phyloP scores from a whole-genome alignment of 2,329 filamentous ascomycete species.

The Hypoxylon sp. region DNA sequence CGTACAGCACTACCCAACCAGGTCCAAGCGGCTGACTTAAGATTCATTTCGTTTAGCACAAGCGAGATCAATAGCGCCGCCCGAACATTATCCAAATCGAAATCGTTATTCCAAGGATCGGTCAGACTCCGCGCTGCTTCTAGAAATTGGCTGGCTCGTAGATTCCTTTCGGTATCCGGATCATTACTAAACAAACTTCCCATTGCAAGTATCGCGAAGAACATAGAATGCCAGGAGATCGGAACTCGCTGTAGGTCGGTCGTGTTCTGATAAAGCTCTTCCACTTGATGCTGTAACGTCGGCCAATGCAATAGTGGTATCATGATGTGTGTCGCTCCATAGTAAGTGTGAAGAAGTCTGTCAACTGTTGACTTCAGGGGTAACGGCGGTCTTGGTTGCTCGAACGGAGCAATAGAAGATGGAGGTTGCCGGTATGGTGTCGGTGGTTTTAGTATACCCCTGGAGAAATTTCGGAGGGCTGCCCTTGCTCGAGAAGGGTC shows the following conservation, averaged over 20 bases:
- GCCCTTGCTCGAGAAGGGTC: constrained; percentile 76
- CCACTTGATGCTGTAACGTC: constrained; percentile 78
- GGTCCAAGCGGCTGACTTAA: constrained; percentile 84
- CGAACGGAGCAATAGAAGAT: constrained; percentile 51
- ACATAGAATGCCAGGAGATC: constrained; percentile 77
- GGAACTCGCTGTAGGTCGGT: constrained; percentile 68
- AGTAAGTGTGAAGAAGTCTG: constrained; percentile 78
- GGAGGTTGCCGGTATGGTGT: constrained; percentile 68
- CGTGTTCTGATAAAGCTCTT: constrained; percentile 75
- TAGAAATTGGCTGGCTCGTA: constrained; percentile 69
- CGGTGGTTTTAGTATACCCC: constrained; percentile 82
- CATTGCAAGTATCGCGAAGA: constrained; percentile 85
- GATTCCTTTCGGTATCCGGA: constrained; percentile 61
- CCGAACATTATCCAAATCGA: constrained; percentile 78
- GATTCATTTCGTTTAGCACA: constrained; percentile 85
- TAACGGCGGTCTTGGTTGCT: constrained; percentile 67
- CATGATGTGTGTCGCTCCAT: constrained; percentile 77
- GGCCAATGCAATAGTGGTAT: constrained; percentile 91
- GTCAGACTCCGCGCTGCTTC: constrained; percentile 74
- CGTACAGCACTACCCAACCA: constrained; percentile 85
- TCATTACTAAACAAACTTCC: constrained; percentile 77
- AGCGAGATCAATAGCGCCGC: constrained; percentile 77
- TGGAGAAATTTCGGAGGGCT: constrained; percentile 77
- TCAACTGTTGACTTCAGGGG: constrained; percentile 77
- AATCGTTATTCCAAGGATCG: constrained; percentile 83